Base-by-base conservation (phyloP, 2,329 filamentous ascomycete species). In the Fusarium incarnatum region DNA sequence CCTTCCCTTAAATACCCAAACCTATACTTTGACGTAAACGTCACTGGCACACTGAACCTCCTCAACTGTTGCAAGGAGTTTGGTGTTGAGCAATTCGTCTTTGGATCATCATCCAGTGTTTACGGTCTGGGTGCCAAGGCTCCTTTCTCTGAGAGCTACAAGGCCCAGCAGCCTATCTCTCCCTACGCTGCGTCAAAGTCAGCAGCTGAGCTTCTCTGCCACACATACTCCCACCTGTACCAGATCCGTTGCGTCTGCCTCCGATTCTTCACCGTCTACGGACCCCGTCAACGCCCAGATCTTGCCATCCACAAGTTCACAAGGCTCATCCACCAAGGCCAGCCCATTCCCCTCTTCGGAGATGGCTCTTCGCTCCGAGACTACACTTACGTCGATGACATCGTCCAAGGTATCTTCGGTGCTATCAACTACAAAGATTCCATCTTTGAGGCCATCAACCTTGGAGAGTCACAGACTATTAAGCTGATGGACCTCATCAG, bases 221-320 rank as follows among this genome's bases (percentile, higher is more conserved):
- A 63, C 10, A 64, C 60, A 11, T 64, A 55, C 25, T 42, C 60
- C 9, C 60, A 64, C 25, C 28, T 64, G 1, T 56, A 64, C 4
- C 27, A 41, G 5, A 64, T 63, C 8, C 60, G 60, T 6, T 64
- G 60, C 25, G 40, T 63, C 48, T 64, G 60, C 13, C 60, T 63
- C 1, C 53, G 60, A 5, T 63, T 64, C 28, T 63, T 64, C 18
- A 64, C 60, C 20, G 60, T 63, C 9, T 64, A 64, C 8, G 60
- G 60, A 0, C 60, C 58, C 2, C 60, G 60, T 4, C 48, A 64
- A 22, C 60, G 60, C 0, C 60, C 60, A 15, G 60, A 64, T 6
- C 60, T 64, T 7, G 60, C 60, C 1, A 64, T 64, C 0, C 60
- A 64, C n/a, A 63, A 64, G 18, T 64, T 64, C 28, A 64, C 60